Percentiles rank a stretch among this genome's conserved stretches.
phyloP scores from a whole-genome alignment of 2,329 filamentous ascomycete genomes.

The Colletotrichum destructivum region DNA sequence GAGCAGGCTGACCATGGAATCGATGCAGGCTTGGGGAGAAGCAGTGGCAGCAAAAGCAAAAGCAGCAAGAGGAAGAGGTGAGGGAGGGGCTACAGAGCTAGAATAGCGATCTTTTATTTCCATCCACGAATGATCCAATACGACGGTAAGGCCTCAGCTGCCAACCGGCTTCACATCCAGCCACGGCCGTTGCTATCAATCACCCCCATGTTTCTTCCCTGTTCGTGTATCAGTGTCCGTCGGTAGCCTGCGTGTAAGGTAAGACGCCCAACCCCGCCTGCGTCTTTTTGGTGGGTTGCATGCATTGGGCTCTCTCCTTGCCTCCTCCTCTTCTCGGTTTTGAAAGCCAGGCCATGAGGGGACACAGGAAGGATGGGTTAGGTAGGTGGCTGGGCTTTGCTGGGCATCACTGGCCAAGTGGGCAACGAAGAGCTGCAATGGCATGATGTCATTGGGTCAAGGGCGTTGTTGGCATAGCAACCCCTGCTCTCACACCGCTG shows the following conservation, averaged over 20 bases:
- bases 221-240: constrained; percentile 5
- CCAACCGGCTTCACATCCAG: constrained; percentile 6
- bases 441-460: constrained; percentile 40
- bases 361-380: constrained; percentile 20
- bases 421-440: constrained; percentile 4
- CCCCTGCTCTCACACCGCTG: constrained; percentile 11
- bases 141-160: constrained; percentile 5
- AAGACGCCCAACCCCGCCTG: constrained; percentile 22
- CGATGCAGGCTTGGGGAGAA: neutral
- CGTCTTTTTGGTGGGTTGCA: constrained; percentile 29
- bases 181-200: constrained; percentile 5
- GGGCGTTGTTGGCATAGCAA: constrained; percentile 38
- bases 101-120: constrained; percentile 2
- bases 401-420: constrained; percentile 3
- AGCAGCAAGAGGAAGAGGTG: neutral
- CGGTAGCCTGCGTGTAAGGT: constrained; percentile 1
- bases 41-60: neutral
- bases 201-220: constrained; percentile 14
- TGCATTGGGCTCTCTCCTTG: constrained; percentile 12
- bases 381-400: constrained; percentile 40
- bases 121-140: neutral
- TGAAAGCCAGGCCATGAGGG: constrained; percentile 8
- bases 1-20: neutral
- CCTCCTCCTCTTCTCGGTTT: neutral
- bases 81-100: neutral